phyloP scores from a whole-genome alignment of 371 early-diverging fungal genomes.

The Dichotomocladium elegans region DNA sequence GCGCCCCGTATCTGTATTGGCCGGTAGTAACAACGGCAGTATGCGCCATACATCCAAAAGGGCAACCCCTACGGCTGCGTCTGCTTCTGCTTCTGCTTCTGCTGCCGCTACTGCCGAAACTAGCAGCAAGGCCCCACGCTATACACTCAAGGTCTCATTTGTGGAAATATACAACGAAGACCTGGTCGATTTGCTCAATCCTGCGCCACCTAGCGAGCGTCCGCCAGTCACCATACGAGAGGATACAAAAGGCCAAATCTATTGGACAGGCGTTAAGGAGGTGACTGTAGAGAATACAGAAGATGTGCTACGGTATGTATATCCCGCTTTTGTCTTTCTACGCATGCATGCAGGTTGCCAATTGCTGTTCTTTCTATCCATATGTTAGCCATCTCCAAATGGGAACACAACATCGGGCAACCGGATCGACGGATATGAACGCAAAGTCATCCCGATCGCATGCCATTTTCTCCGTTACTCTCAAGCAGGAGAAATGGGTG shows the following conservation, averaged over 20 bases:
- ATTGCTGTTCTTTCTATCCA: no score
- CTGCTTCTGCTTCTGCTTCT: no score
- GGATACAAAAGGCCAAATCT: constrained; percentile 86
- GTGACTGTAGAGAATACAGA: constrained; percentile 67
- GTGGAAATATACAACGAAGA: constrained; percentile 99
- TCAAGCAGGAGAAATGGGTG: constrained; percentile 67
- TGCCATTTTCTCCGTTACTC: constrained; percentile 93
- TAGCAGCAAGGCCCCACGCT: constrained; percentile 30
- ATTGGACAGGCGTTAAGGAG: constrained; percentile 87
- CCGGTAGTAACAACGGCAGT: no score
- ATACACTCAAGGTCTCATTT: constrained; percentile 61
- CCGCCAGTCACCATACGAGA: constrained; percentile 83
- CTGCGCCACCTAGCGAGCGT: constrained; percentile 47
- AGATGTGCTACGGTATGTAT: constrained; percentile 69
- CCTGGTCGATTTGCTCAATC: constrained; percentile 78
- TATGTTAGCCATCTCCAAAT: constrained; percentile 57
- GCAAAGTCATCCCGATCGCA: constrained; percentile 93
- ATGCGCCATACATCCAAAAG: background rate
- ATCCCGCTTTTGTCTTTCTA: background rate
- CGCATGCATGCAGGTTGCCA: background rate
- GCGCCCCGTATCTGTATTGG: no score
- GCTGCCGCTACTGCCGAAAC: no score
- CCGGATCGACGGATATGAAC: constrained; percentile 97
- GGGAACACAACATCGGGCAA: constrained; percentile 83
- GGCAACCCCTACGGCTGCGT: no score